Base-by-base conservation (phyloP, 108 stramenopile genomes). In the Pseudonitzschia pungens region DNA sequence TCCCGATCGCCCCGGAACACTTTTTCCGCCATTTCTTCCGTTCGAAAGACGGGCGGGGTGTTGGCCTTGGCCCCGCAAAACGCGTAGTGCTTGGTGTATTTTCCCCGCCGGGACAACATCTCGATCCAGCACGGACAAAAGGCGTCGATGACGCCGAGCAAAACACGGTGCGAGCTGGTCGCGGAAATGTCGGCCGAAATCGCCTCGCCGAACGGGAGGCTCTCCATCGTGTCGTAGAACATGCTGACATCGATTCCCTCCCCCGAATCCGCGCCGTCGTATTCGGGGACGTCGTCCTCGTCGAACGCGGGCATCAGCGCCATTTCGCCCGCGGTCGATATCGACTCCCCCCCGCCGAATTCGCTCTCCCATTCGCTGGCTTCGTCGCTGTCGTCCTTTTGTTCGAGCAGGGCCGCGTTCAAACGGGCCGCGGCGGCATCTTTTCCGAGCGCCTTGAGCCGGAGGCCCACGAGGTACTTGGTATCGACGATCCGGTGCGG, bases 61-160 rank as follows among this genome's bases (percentile, higher is more conserved):
- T 9, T 21, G 3, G 24, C 5, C 29, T 59, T 57, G 15, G 32
- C 40, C 29, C 60, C 60, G n/a, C 60, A 62, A 51, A 85, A 78
- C 18, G 78, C 84, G 72, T 78, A 84, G 22, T 70, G 62, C 4
- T 26, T 66, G 0, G n/a, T 48, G 59, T 88, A 85, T 15, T 68
- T 80, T 21, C 83, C 78, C 28, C 66, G 74, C 16, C 58, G 54
- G 15, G 66, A 63, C 52, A 40, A 31, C 42, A 83, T 69, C 16
- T 85, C 87, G 72, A 87, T 81, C 81, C 83, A 81, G 40, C 65
- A 79, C 29, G 85, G 86, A 65, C 83, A 79, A 33, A 43, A 53
- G 33, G 57, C 24, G 63, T 87, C 80, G 40, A 82, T 72, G 29
- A 29, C 48, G 7, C 42, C 54, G 42, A 81, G 36, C 31, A 70